Evolutionary conservation across 75 land plant genomes (phyloP), one percentile per base, ranked within the genome.

Genomic region (Sequoia sempervirens): DNA sequence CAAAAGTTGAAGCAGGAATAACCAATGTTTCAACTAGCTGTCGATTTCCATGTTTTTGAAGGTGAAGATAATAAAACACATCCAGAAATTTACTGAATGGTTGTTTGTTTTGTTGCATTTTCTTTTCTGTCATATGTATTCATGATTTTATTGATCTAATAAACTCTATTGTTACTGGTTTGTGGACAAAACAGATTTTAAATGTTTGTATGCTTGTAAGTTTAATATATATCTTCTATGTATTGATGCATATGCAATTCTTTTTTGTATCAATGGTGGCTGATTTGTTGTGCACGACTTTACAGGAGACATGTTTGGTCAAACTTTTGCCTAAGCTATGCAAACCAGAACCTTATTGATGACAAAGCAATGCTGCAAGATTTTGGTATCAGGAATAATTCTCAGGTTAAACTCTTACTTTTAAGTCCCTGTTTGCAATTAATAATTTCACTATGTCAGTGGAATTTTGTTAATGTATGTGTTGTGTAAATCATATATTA

Each of bases 241-340:
- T 18, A n/a, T 47, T 46, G 47, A n/a, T 38, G 84, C 2, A 23
- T 64, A 5, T 70, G 30, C 12, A 32, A 32, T 30, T 28, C 15
- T 70, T 11, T 32, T 30, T 70, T 70, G 73, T 12, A 10, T 70
- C 4, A 12, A 70, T 70, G 73, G 32, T 30, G 36, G 73, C 73
- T 70, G 73, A 70, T 32, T 2, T 85, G 34, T 58, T 64, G 61
- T 46, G 69, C 40, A 84, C 40, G 13, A 75, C 82, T 50, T 64
- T 87, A 84, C 85, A 96, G 98, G 98, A 96, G 90, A 85, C 96
- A 94, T 84, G 95, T 96, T 12, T 96, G 98, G 98, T 84, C 81
- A n/a, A 96, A 96, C 40, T 93, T 85, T 87, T 93, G 95, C 80
- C 83, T 96, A 7, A 58, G 92, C 74, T 87, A 92, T 80, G 87